Percentiles rank a stretch among this genome's conserved stretches.
Conservation (phyloP, 371 early-diverging fungal species). For the Entomophthora muscae region DNA sequence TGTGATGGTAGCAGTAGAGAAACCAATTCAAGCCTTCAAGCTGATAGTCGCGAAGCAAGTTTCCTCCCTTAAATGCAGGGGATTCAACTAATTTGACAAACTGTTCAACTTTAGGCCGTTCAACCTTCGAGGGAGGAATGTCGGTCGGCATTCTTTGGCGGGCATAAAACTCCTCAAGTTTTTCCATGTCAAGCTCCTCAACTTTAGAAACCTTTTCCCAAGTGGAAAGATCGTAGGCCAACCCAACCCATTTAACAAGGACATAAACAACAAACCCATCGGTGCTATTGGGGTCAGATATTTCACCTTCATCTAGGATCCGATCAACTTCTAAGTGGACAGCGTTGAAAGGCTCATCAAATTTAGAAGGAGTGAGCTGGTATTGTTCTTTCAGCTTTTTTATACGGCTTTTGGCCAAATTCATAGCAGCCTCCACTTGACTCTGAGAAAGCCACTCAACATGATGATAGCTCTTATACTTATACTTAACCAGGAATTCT, state of each 20-base stretch:
- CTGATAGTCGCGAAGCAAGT: slow-evolving; percentile 58
- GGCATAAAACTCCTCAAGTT: slow-evolving; percentile 24
- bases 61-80: slow-evolving; percentile 39
- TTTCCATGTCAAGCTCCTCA: slow-evolving; percentile 22
- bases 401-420: slow-evolving; percentile 56
- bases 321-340: slow-evolving; percentile 44
- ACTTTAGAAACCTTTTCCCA: slow-evolving; percentile 69
- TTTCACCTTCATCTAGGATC: slow-evolving; percentile 69
- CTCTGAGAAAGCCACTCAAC: slow-evolving; percentile 15
- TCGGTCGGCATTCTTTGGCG: slow-evolving; percentile 18
- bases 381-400: slow-evolving; percentile 56
- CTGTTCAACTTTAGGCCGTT: slow-evolving; percentile 26
- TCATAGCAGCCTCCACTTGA: slow-evolving; percentile 38
- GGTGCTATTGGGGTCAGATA: slow-evolving; percentile 22
- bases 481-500: slow-evolving; percentile 11
- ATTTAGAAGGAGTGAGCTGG: slow-evolving; percentile 20
- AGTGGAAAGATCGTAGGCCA: slow-evolving; percentile 67
- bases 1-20: slow-evolving; percentile 80
- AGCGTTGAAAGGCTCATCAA: slow-evolving; percentile 35
- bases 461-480: slow-evolving; percentile 10
- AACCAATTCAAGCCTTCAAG: slow-evolving; percentile 63
- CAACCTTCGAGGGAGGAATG: slow-evolving; percentile 8
- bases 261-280: slow-evolving; percentile 42
- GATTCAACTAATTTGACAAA: slow-evolving; percentile 45
- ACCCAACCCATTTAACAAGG: slow-evolving; percentile 79